These are phyloP conservation scores for Pouteria glomerata DNA, from an alignment of 148 eudicot genomes.

Conservation along the genomic window DNA sequence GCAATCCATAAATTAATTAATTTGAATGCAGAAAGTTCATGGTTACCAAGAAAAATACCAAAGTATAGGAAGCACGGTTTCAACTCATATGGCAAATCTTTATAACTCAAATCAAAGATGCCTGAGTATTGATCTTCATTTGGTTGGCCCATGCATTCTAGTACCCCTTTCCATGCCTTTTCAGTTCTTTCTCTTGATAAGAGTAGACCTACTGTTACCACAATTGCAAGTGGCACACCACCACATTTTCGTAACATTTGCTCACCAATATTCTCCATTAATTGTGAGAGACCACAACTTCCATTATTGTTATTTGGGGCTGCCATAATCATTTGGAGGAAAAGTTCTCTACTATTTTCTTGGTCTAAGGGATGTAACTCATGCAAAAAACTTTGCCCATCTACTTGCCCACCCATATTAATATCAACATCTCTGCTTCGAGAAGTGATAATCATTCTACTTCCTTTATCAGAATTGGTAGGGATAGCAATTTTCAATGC, in stretches of 20 bases:
- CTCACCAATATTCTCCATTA: background rate
- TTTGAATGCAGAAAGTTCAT: slow-evolving; percentile 1
- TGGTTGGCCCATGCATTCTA: background rate
- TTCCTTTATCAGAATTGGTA: background rate
- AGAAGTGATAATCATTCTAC: slow-evolving; percentile 14
- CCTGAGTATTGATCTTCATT: background rate
- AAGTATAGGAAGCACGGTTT: slow-evolving; percentile 13
- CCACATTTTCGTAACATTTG: background rate
- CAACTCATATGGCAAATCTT: background rate
- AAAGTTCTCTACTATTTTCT: background rate
- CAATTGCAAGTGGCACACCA: slow-evolving; percentile 14
- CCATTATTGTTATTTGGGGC: background rate
- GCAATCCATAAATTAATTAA: background rate
- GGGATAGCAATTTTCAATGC: background rate
- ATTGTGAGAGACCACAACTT: background rate
- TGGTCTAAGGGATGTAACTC: background rate
- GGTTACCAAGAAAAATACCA: slow-evolving; percentile 7
- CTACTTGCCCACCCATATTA: slow-evolving; percentile 9
- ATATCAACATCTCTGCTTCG: background rate
- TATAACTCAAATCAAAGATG: slow-evolving; percentile 8
- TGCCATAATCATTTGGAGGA: background rate
- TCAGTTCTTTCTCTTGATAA: background rate
- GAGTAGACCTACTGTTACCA: slow-evolving; percentile 2
- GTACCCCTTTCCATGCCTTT: slow-evolving; percentile 3
- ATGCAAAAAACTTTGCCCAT: background rate